A percentile compares a stretch with the other conserved stretches of the same genome.
phyloP scores from a whole-genome alignment of 1,284 basidiomycete genomes.

The Leccinum fuscescens region DNA sequence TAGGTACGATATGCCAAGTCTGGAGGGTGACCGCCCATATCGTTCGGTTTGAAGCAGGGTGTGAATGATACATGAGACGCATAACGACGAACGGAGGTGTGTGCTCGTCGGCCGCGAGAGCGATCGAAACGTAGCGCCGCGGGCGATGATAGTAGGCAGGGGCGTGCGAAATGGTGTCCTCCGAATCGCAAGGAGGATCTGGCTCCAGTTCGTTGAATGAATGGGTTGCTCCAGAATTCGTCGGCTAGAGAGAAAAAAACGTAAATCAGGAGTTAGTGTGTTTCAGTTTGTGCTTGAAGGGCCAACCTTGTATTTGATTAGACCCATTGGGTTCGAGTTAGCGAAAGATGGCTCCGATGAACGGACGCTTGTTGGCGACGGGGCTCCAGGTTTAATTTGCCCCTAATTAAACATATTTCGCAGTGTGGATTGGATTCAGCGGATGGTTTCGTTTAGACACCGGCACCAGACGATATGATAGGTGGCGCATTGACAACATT shows the following conservation, averaged over 20 bases:
- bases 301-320: background rate
- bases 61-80: conserved; percentile 5
- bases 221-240: background rate
- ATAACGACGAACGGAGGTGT: background rate
- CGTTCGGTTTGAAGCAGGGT: conserved; percentile 2
- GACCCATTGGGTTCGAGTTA: background rate
- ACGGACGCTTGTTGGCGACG: conserved; percentile 16
- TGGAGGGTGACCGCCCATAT: background rate
- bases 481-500: background rate
- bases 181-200: conserved; percentile 4
- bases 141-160: background rate
- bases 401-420: background rate
- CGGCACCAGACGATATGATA: background rate
- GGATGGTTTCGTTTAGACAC: background rate
- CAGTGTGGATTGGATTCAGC: conserved; percentile 4
- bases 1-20: conserved; percentile 11
- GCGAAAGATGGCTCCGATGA: conserved; percentile 3
- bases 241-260: background rate
- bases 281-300: conserved; percentile 9
- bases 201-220: background rate
- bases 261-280: background rate
- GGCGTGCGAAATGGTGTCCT: background rate
- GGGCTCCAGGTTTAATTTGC: conserved; percentile 13
- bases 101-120: background rate
- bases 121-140: background rate